phyloP scores from a whole-genome alignment of 225 moss, liverwort and hornwort genomes.

The Physcomitrium patens region DNA sequence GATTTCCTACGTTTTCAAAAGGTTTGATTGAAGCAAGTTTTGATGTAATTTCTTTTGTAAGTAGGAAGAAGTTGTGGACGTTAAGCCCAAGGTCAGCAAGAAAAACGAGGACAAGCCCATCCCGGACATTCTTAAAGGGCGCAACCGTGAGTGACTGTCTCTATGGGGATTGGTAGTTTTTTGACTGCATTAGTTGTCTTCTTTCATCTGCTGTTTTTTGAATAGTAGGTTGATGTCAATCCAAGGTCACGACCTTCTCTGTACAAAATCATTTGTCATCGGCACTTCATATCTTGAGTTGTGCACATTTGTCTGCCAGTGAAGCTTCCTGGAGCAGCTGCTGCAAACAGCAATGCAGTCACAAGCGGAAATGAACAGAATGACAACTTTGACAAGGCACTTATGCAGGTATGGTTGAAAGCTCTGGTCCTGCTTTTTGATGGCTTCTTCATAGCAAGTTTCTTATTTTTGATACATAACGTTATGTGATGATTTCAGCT shows the following conservation, averaged over 20 bases:
- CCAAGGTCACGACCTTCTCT: background rate
- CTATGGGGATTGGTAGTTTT: background rate
- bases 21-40: background rate
- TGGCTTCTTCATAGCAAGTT: background rate
- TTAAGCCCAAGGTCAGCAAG: conserved; percentile 30
- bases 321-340: conserved; percentile 77
- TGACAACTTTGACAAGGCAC: conserved; percentile 85
- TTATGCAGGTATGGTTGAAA: conserved; percentile 63
- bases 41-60: conserved; percentile 7
- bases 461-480: background rate
- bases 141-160: conserved; percentile 36
- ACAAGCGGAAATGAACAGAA: conserved; percentile 54
- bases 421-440: background rate
- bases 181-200: background rate
- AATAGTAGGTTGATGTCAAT: background rate
- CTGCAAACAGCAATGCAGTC: conserved; percentile 42
- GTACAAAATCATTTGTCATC: background rate
- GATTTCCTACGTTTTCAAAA: background rate
- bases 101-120: conserved; percentile 34
- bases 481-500: background rate
- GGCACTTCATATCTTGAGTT: background rate
- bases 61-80: conserved; percentile 46
- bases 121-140: conserved; percentile 52
- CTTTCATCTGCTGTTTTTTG: background rate
- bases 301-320: conserved; percentile 49